Evolutionary conservation across 495 filamentous ascomycete species (phyloP).

Genomic region (Talaromyces wortmannii): DNA sequence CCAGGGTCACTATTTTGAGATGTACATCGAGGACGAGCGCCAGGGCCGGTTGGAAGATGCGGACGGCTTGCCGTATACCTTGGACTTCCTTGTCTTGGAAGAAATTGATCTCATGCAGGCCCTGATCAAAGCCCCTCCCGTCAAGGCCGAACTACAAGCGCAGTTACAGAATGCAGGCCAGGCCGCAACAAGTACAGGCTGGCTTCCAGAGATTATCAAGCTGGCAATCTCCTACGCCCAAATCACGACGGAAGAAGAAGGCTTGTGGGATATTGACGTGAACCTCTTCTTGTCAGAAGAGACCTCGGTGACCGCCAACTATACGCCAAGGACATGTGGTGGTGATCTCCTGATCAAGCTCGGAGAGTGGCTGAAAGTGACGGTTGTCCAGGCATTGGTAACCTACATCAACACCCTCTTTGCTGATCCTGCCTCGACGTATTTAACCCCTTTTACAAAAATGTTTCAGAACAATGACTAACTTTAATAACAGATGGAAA

Average conservation of each 20-base stretch:
- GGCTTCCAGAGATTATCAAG: slow-evolving; percentile 78
- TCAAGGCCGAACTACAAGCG: slow-evolving; percentile 75
- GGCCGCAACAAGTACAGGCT: slow-evolving; percentile 47
- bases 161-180: slow-evolving; percentile 58
- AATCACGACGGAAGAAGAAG: slow-evolving; percentile 87
- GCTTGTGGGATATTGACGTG: slow-evolving; percentile 92
- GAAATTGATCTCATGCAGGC: slow-evolving; percentile 90
- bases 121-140: slow-evolving; percentile 72
- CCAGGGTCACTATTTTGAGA: slow-evolving; percentile 61
- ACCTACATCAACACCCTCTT: slow-evolving; percentile 66
- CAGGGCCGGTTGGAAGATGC: slow-evolving; percentile 86
- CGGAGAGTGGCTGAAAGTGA: slow-evolving; percentile 76
- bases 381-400: slow-evolving; percentile 66
- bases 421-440: slow-evolving; percentile 41
- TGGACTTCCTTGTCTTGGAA: slow-evolving; percentile 91
- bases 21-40: slow-evolving; percentile 78
- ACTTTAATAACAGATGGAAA: slow-evolving; percentile 39
- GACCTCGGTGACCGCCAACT: slow-evolving; percentile 91
- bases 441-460: slow-evolving; percentile 21
- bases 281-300: slow-evolving; percentile 94
- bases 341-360: slow-evolving; percentile 87
- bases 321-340: slow-evolving; percentile 85
- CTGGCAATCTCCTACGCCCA: slow-evolving; percentile 81
- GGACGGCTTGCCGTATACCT: slow-evolving; percentile 85
- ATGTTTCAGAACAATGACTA: background rate